Conservation (phyloP, 2,329 filamentous ascomycete species). For the Bisporella sp. region DNA sequence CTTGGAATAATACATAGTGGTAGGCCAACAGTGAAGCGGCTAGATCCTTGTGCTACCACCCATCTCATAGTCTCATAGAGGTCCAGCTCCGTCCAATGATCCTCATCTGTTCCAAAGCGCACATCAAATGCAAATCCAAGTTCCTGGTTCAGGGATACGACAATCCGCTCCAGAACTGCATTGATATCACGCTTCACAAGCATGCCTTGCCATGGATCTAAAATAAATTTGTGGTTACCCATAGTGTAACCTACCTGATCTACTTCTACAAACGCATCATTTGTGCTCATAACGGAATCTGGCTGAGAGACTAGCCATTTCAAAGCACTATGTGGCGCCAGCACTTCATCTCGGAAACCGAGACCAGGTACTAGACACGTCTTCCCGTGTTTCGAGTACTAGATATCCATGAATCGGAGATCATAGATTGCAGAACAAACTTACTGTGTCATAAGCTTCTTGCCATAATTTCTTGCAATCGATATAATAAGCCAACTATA, state of each 20-base stretch:
- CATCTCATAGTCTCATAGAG: constrained; percentile 13
- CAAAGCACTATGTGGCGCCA: constrained; percentile 31
- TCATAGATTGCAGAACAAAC: too few species aligned
- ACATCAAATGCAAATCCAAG: constrained; percentile 9
- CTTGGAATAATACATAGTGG: constrained; percentile 16
- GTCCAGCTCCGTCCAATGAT: constrained; percentile 15
- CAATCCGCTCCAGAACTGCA: constrained; percentile 7
- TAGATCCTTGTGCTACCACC: constrained; percentile 17
- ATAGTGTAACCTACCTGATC: constrained; percentile 30
- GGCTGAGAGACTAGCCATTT: constrained; percentile 32
- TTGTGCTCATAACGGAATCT: constrained; percentile 26
- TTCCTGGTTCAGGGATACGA: constrained; percentile 13
- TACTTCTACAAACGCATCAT: constrained; percentile 30
- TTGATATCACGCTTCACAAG: constrained; percentile 15
- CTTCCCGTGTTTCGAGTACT: constrained; percentile 36
- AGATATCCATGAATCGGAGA: background rate
- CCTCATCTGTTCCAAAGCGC: constrained; percentile 13
- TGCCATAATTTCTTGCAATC: background rate
- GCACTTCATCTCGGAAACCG: constrained; percentile 31
- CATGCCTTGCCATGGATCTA: constrained; percentile 29
- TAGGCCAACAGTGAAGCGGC: constrained; percentile 20
- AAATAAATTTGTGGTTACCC: constrained; percentile 25
- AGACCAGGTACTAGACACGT: constrained; percentile 33
- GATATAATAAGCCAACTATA: background rate
- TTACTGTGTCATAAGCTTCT: too few species aligned